Percentiles rank a stretch among this genome's conserved stretches.
Conservation (phyloP, 805 yeast genomes). For the Candida morakotiae region DNA sequence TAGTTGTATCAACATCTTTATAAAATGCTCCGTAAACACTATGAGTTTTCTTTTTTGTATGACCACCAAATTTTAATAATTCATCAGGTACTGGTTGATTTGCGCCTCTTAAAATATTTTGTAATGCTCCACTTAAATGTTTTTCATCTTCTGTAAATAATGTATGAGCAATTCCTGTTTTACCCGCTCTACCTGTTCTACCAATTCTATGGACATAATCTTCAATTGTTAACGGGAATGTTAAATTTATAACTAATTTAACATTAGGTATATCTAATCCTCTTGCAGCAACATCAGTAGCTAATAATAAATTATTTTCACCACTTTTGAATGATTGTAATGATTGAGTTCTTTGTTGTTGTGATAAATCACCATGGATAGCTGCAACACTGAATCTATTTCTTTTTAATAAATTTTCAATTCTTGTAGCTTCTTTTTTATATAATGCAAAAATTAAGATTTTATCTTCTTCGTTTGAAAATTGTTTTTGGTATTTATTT, state of each 20-base stretch:
- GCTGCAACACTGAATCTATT: conserved; percentile 85
- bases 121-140: conserved; percentile 90
- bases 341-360: conserved; percentile 87
- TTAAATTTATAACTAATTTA: conserved; percentile 88
- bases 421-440: conserved; percentile 93
- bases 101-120: conserved; percentile 90
- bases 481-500: conserved; percentile 58
- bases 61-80: conserved; percentile 91
- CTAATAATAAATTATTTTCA: conserved; percentile 68
- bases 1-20: conserved; percentile 84
- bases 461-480: conserved; percentile 63
- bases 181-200: conserved; percentile 97
- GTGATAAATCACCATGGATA: conserved; percentile 93
- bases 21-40: conserved; percentile 97
- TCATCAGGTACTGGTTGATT: conserved; percentile 95
- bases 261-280: conserved; percentile 98
- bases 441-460: conserved; percentile 89
- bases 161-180: conserved; percentile 91
- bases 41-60: conserved; percentile 96
- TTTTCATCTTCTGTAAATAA: conserved; percentile 95
- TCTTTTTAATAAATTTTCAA: conserved; percentile 69
- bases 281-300: conserved; percentile 98
- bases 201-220: conserved; percentile 98
- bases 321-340: conserved; percentile 83
- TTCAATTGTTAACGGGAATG: conserved; percentile 94